Conservation (phyloP, 805 yeast species). For the Lipomyces anomalus region DNA sequence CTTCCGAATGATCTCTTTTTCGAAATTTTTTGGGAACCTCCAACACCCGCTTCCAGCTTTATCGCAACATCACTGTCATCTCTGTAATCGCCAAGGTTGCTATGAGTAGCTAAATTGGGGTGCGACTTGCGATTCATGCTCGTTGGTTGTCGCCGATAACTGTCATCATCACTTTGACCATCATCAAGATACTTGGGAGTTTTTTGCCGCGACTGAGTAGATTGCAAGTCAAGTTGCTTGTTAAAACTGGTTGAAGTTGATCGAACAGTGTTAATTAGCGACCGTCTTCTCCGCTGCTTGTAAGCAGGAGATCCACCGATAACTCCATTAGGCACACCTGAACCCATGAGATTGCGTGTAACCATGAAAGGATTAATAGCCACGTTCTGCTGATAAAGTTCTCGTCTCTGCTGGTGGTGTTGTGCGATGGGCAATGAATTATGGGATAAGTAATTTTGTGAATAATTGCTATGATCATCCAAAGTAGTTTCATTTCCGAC, state of each 20-base stretch:
- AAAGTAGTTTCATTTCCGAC: not conserved
- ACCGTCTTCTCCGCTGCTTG: slow-evolving; percentile 20
- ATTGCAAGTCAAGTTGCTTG: no score
- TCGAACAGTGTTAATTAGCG: not conserved
- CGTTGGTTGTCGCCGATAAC: no score
- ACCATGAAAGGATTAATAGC: slow-evolving; percentile 1
- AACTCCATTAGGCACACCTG: not conserved
- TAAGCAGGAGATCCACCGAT: slow-evolving; percentile 15
- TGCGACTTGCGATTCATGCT: no score
- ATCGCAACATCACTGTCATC: no score
- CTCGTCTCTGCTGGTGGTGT: not conserved
- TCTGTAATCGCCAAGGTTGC: no score
- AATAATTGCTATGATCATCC: not conserved
- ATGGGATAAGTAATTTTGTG: not conserved
- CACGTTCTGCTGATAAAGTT: slow-evolving; percentile 2
- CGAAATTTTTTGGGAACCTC: no score
- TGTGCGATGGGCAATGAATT: not conserved
- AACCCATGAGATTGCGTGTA: not conserved
- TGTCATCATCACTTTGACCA: no score
- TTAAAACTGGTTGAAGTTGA: not conserved
- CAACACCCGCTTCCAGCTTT: no score
- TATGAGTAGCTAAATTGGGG: no score
- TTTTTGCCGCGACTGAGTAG: no score
- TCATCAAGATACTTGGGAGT: no score
- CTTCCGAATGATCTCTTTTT: no score